Evolutionary conservation across 2,329 filamentous ascomycete genomes (phyloP), one percentile per base, ranked within the genome.

Genomic region (Exophiala oligosperma): DNA sequence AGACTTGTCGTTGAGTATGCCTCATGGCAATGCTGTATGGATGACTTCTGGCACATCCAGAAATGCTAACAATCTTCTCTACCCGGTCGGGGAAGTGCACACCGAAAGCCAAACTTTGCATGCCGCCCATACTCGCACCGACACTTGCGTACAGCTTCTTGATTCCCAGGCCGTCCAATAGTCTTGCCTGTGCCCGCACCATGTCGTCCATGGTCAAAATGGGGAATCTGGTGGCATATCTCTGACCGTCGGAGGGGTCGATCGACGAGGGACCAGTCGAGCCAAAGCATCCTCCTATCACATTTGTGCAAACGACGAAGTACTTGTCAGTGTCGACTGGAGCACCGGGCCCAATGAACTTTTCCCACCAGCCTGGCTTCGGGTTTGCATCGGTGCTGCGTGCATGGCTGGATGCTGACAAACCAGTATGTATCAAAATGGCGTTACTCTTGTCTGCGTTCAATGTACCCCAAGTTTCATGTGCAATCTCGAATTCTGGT

Each of bases 21-120:
- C 94, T 87, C 93, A 99, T 97, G 35, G 94, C 94, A 72, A 99
- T 96, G 73, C 92, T 96, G 77, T 99, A 99, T 0, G 94, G 94
- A 72, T 99, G 94, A 67, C 90, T 95, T 63, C 94, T 83, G 0
- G 93, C 94, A 73, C 94, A 99, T 11, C 93, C 94, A 69, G 90
- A 95, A 70, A 97, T 94, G 68, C 87, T 93, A 38, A 92, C 90
- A 62, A 99, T 84, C 64, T 88, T 87, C 40, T 86, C 86, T 2
- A 99, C 89, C 35, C 93, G 84, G 40, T 90, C 84, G 0, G 92
- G 90, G 71, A 93, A 96, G 29, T 96, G 76, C 1, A 90, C 85
- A 2, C 91, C 94, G 0, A 91, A 90, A 6, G 92, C 92, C 4
- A 99, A 82, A 66, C 90, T 94, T 72, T 96, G 93, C 94, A 99